phyloP scores from a whole-genome alignment of 2,329 filamentous ascomycete genomes.

The Fusarium mundagurra region DNA sequence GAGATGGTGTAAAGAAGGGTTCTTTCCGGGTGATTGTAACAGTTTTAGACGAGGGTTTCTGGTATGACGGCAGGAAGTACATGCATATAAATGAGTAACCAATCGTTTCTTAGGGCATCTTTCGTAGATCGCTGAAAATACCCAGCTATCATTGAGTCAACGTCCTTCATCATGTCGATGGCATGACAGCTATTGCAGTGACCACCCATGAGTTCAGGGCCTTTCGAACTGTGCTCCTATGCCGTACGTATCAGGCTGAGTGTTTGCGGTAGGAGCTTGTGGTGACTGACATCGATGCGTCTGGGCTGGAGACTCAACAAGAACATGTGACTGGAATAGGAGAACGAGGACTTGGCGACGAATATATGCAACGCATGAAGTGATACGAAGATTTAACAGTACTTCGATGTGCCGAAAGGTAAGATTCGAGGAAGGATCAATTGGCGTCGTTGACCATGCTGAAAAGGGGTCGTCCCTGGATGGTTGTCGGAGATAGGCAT shows the following conservation, averaged over 20 bases:
- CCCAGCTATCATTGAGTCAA: neutral
- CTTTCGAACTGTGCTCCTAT: constrained; percentile 6
- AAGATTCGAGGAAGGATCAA: neutral
- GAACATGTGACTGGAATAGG: neutral
- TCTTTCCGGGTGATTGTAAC: neutral
- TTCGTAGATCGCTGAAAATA: neutral
- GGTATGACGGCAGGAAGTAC: neutral
- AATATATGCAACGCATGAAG: neutral
- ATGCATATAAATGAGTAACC: too few species aligned
- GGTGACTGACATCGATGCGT: neutral
- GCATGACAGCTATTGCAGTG: neutral
- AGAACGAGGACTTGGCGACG: neutral
- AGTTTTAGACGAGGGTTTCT: neutral
- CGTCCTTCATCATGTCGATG: neutral
- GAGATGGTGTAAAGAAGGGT: neutral
- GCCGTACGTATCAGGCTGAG: neutral
- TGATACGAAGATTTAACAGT: neutral
- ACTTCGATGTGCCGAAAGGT: neutral
- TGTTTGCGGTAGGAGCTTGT: neutral
- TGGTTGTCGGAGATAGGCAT: neutral
- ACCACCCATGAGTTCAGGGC: neutral
- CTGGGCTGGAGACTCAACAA: neutral
- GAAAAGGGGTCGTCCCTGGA: constrained; percentile 1
- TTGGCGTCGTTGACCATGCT: neutral
- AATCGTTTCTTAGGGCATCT: neutral